Conservation (phyloP, 2,329 filamentous ascomycete species). For the Bertia moriformis region DNA sequence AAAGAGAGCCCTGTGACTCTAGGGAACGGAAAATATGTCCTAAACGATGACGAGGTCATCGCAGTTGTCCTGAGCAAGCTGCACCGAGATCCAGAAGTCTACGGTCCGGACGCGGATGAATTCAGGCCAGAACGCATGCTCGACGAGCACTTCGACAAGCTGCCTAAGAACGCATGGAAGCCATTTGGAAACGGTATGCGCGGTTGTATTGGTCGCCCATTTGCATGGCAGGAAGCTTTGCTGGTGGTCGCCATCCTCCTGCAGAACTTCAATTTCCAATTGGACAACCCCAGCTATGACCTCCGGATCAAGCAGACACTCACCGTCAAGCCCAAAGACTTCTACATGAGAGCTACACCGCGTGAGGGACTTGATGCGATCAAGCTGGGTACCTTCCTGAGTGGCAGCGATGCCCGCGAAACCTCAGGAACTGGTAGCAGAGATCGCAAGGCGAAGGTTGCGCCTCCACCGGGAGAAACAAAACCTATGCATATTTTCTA, state of each 20-base stretch:
- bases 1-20: conserved; percentile 21
- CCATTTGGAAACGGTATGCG: conserved; percentile 37
- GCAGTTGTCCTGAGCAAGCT: conserved; percentile 27
- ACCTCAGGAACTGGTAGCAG: conserved; percentile 3
- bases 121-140: conserved; percentile 50
- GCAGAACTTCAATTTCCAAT: conserved; percentile 25
- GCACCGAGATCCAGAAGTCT: conserved; percentile 40
- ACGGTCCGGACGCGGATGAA: conserved; percentile 36
- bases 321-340: conserved; percentile 23
- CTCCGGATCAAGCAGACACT: conserved; percentile 25
- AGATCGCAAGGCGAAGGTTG: conserved; percentile 1
- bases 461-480: conserved; percentile 7
- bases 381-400: conserved; percentile 5
- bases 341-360: conserved; percentile 6
- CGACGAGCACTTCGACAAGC: conserved; percentile 28
- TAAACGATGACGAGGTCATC: conserved; percentile 28
- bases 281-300: conserved; percentile 24
- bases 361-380: conserved; percentile 9
- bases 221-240: conserved; percentile 37
- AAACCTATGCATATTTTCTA: conserved; percentile 37
- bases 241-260: conserved; percentile 24
- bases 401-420: conserved; percentile 4
- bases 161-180: conserved; percentile 27
- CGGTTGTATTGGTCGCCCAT: conserved; percentile 34
- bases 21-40: conserved; percentile 35